phyloP scores from a whole-genome alignment of 2,329 filamentous ascomycete genomes.

The Pyrenophora seminiperda region DNA sequence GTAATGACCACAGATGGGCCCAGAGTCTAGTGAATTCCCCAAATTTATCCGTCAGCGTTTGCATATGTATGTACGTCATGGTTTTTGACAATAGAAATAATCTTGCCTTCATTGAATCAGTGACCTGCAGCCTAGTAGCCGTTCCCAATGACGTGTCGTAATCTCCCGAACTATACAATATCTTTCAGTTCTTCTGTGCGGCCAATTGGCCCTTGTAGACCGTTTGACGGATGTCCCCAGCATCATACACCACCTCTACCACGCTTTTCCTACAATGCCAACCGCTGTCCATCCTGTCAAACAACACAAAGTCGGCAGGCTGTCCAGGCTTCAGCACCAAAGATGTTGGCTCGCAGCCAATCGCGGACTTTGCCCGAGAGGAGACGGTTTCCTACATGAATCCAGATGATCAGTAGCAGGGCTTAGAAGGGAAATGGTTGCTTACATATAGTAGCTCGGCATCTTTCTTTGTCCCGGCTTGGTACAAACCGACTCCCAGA shows the following conservation, averaged over 20 bases:
- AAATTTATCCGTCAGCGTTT: not conserved
- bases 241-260: constrained; percentile 54
- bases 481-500: constrained; percentile 69
- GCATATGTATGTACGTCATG: not conserved
- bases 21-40: too few relatives aligned
- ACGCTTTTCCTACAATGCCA: constrained; percentile 53
- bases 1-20: too few relatives aligned
- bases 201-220: constrained; percentile 35
- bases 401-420: constrained; percentile 21
- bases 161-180: not conserved
- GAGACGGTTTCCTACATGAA: constrained; percentile 56
- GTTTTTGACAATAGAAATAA: not conserved
- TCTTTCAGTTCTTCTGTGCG: not conserved
- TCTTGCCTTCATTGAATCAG: not conserved
- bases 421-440: constrained; percentile 12
- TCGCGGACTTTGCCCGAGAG: constrained; percentile 48
- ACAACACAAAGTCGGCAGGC: constrained; percentile 52
- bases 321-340: constrained; percentile 45
- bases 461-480: constrained; percentile 65
- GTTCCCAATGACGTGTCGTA: not conserved
- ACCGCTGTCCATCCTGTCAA: constrained; percentile 42
- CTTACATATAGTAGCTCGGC: constrained; percentile 63
- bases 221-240: constrained; percentile 40
- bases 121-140: not conserved
- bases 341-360: constrained; percentile 47